Percentiles rank a stretch among this genome's conserved stretches.
These are phyloP conservation scores for Pleoardoris graminearum DNA, from an alignment of 2,329 filamentous ascomycete genomes.

Conservation along the genomic window DNA sequence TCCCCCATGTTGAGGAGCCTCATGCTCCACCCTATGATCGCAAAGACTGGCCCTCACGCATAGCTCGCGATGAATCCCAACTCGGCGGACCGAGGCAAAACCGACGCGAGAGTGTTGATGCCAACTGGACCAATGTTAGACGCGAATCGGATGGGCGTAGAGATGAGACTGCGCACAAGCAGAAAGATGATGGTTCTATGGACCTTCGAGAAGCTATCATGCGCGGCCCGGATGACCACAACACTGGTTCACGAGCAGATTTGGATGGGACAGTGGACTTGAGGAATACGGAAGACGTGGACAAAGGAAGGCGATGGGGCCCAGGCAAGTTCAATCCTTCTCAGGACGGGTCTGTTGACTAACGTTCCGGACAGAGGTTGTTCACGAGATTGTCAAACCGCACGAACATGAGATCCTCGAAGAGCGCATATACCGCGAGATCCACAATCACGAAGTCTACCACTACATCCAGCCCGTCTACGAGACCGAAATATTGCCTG, in stretches of 20 bases:
- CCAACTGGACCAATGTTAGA: not conserved
- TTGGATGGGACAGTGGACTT: slow-evolving; percentile 43
- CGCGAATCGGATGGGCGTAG: not conserved
- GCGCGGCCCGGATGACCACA: slow-evolving; percentile 11
- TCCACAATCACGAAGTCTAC: slow-evolving; percentile 58
- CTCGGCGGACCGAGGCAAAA: not conserved
- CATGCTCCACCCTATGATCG: slow-evolving; percentile 5
- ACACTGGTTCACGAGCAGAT: slow-evolving; percentile 5
- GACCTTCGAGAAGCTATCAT: slow-evolving; percentile 6
- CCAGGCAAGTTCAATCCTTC: slow-evolving; percentile 37
- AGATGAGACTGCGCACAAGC: too few relatives aligned
- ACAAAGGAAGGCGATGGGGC: slow-evolving; percentile 43
- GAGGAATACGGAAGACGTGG: slow-evolving; percentile 45
- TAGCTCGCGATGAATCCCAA: slow-evolving; percentile 10
- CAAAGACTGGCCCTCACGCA: slow-evolving; percentile 10
- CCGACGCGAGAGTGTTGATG: slow-evolving; percentile 1
- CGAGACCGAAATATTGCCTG: slow-evolving; percentile 57
- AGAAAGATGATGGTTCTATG: not conserved
- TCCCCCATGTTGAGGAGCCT: slow-evolving; percentile 6
- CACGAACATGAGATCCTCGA: slow-evolving; percentile 52
- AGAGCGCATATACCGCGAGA: slow-evolving; percentile 56
- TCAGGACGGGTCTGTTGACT: slow-evolving; percentile 1
- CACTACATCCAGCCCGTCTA: slow-evolving; percentile 58
- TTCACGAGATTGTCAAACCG: slow-evolving; percentile 53
- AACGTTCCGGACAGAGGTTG: slow-evolving; percentile 49